Base-by-base conservation (phyloP, 2,329 filamentous ascomycete species). In the Talaromyces atroroseus region DNA sequence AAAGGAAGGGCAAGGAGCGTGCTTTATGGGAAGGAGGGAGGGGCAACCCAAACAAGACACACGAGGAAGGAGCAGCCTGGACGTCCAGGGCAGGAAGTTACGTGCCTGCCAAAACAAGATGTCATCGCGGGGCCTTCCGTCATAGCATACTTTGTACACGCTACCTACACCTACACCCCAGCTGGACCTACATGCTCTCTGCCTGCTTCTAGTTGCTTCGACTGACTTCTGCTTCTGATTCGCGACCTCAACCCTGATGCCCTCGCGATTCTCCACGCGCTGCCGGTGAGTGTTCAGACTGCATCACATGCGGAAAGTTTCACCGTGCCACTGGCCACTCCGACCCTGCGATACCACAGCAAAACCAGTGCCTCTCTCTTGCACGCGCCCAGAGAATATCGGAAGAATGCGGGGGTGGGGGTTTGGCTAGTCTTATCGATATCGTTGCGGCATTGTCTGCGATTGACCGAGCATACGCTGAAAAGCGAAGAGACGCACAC, bases 21-120 rank as follows among this genome's bases (percentile, higher is more conserved):
- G 59, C 58, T 56, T 59, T 52, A 59, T 57, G 42, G 62, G 60
- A 59, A 57, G 58, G 56, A 52, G 49, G 12, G 47, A 57, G 49
- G 49, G 47, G 53, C 38, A 51, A 49, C 26, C 38, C 42, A 48
- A 34, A 60, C 55, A 61, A 49, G 32, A 36, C 32, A 49, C 38
- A 5, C n/a, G 49, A 47, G 47, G 48, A 44, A 48, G 50, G 49
- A 51, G 47, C 36, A 20, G 36, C 20, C 21, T 29, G 32, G 34
- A 21, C 21, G 34, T 8, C n/a, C 36, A 44, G 36, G 23, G 38
- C 38, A 52, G 38, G 48, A 50, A 26, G 29, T 42, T 1, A 23
- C 8, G 54, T 38, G 40, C 49, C 44, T 47, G 49, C 50, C 49
- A 47, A 52, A 51, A 49, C 3, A 57, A 46, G 56, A 58, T 58